Evolutionary conservation across 345 rosid species (phyloP), one percentile per base, ranked within the genome.

Genomic region (Abelmoschus esculentus): DNA sequence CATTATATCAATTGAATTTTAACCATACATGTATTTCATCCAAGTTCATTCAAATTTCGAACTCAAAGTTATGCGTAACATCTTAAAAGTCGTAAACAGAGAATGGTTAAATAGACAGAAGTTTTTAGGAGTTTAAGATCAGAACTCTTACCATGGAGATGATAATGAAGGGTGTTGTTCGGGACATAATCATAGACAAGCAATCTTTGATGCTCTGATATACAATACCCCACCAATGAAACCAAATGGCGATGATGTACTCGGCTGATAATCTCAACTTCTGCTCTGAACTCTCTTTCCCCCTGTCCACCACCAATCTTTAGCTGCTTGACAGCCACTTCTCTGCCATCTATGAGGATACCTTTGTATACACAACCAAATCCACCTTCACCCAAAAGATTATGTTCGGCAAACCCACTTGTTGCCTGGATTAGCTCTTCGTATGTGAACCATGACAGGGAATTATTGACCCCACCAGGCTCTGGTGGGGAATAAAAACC

Each of bases 131-230:
- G 42, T 22, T 11, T 46, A 44, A 34, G 29, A 70, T 4, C 73
- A 69, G 69, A 59, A 49, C 61, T 36, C 87, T 78, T 86, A 93
- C 67, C 55, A 50, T 50, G 55, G 55, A 52, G 56, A 52, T 52
- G 56, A 10, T 52, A 52, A n/a, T 52, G 56, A 52, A 52, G 56
- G 22, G 56, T 52, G 19, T 52, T n/a, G 8, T 52, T 52, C 56
- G 18, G 56, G 10, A 52, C 56, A 52, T 15, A 52, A n/a, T 52
- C 56, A 52, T 52, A 52, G 19, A 52, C 56, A n/a, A 52, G 56
- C 56, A 52, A 52, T n/a, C 56, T 52, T 52, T 52, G 19, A 1
- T 52, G 22, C 56, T 52, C 56, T 52, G 56, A 52, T 52, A 52
- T 52, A 52, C 56, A 52, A n/a, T 52, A 52, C 56, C 56, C 56